Conservation (phyloP, 164 flowering plant species). For the Saururus chinensis region DNA sequence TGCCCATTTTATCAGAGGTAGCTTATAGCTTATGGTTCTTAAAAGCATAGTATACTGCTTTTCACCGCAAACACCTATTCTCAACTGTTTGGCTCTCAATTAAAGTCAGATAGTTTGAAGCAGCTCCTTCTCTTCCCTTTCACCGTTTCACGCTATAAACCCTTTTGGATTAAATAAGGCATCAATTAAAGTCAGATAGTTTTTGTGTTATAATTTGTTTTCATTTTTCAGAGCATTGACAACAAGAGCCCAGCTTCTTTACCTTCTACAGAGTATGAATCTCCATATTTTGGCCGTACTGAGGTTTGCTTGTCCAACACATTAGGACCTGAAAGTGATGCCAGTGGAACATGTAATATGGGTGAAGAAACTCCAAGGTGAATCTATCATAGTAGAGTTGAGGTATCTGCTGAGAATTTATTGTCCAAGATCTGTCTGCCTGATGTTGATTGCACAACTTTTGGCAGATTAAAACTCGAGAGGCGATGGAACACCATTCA, state of each 20-base stretch:
- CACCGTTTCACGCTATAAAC: too few species aligned
- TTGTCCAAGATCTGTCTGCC: slow-evolving; percentile 1
- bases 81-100: too few species aligned
- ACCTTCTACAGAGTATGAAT: slow-evolving; percentile 12
- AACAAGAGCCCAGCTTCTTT: slow-evolving; percentile 9
- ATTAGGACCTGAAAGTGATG: slow-evolving; percentile 17
- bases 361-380: slow-evolving; percentile 27
- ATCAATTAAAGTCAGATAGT: background rate
- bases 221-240: slow-evolving; percentile 9
- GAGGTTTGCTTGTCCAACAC: slow-evolving; percentile 14
- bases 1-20: slow-evolving; percentile 32
- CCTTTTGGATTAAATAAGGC: too few species aligned
- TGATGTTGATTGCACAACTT: slow-evolving; percentile 5
- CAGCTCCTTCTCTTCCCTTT: background rate
- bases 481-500: slow-evolving; percentile 51
- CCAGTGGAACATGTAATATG: slow-evolving; percentile 19
- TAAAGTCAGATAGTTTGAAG: background rate
- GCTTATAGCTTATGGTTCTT: too few species aligned
- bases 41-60: too few species aligned
- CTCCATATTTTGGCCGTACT: slow-evolving; percentile 13
- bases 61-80: too few species aligned
- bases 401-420: background rate
- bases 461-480: slow-evolving; percentile 28
- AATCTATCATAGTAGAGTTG: background rate
- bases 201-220: slow-evolving; percentile 3